These are phyloP conservation scores for Candida chilensis DNA, from an alignment of 805 yeast species.

Conservation along the genomic window DNA sequence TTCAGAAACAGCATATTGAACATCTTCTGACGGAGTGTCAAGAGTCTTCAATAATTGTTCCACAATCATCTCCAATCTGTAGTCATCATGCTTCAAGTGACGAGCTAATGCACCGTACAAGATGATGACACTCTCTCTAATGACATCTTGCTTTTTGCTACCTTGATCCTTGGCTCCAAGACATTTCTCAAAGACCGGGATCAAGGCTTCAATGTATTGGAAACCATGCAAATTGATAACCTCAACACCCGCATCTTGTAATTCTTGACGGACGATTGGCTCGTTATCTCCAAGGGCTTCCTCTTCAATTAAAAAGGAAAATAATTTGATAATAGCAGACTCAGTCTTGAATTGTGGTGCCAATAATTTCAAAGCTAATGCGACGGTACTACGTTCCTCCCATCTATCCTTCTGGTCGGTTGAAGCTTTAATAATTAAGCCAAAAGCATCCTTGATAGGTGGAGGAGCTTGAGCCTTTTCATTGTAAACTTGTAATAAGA, in stretches of 20 bases:
- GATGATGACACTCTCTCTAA: slow-evolving; percentile 75
- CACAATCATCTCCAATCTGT: slow-evolving; percentile 56
- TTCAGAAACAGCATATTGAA: slow-evolving; percentile 79
- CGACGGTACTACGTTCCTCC: slow-evolving; percentile 81
- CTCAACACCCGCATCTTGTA: slow-evolving; percentile 83
- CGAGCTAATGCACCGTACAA: slow-evolving; percentile 88
- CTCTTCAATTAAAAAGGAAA: slow-evolving; percentile 52
- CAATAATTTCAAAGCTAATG: slow-evolving; percentile 51
- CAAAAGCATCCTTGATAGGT: slow-evolving; percentile 72
- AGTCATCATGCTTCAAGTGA: slow-evolving; percentile 62
- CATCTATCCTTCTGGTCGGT: slow-evolving; percentile 64
- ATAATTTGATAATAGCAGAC: slow-evolving; percentile 38
- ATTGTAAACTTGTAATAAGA: slow-evolving; percentile 46
- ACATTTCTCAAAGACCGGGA: slow-evolving; percentile 73
- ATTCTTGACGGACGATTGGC: slow-evolving; percentile 63
- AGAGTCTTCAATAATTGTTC: slow-evolving; percentile 66
- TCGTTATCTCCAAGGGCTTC: slow-evolving; percentile 72
- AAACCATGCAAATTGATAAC: slow-evolving; percentile 63
- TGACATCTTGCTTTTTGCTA: slow-evolving; percentile 42
- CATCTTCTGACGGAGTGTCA: slow-evolving; percentile 82
- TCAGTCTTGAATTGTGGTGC: slow-evolving; percentile 34
- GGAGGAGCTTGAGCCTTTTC: slow-evolving; percentile 63
- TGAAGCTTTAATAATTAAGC: slow-evolving; percentile 59
- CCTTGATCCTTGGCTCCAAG: slow-evolving; percentile 41
- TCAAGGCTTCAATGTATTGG: slow-evolving; percentile 56